A percentile compares a stretch with the other conserved stretches of the same genome.
These are phyloP conservation scores for Trichoderma citrinoviride DNA, from an alignment of 2,329 filamentous ascomycete species.

Conservation along the genomic window DNA sequence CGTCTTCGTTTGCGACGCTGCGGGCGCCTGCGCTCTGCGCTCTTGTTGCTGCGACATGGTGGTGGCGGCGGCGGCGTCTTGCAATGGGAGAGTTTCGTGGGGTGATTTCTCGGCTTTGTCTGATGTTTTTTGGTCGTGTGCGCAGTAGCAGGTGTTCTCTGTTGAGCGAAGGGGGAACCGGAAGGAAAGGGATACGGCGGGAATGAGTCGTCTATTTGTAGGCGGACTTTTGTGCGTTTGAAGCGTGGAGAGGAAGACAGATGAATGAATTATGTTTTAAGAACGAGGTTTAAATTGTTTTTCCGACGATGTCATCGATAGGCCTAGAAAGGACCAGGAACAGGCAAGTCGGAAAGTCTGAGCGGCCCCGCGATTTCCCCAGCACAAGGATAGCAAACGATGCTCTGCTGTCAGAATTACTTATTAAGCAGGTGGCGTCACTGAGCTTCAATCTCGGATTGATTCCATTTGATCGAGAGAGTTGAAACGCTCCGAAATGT, in stretches of 20 bases:
- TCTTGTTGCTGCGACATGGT: slow-evolving; percentile 35
- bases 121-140: neutral
- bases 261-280: neutral
- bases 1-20: slow-evolving; percentile 37
- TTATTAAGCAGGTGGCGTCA: slow-evolving; percentile 17
- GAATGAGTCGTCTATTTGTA: too few relatives aligned
- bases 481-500: too few relatives aligned
- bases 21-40: slow-evolving; percentile 30
- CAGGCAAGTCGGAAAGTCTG: neutral
- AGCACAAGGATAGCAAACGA: neutral
- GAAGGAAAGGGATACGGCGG: neutral
- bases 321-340: slow-evolving; percentile 9
- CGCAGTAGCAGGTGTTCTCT: neutral
- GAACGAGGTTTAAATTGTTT: neutral
- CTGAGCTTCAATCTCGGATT: neutral
- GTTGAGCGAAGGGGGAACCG: neutral
- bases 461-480: neutral
- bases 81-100: neutral
- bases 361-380: slow-evolving; percentile 8
- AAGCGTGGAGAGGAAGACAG: neutral
- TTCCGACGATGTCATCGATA: slow-evolving; percentile 10
- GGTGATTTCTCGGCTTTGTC: neutral
- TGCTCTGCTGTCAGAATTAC: too few relatives aligned
- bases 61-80: neutral
- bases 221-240: neutral